Conservation (phyloP, 768 basidiomycete species). For the Kwoniella mangroviensis region DNA sequence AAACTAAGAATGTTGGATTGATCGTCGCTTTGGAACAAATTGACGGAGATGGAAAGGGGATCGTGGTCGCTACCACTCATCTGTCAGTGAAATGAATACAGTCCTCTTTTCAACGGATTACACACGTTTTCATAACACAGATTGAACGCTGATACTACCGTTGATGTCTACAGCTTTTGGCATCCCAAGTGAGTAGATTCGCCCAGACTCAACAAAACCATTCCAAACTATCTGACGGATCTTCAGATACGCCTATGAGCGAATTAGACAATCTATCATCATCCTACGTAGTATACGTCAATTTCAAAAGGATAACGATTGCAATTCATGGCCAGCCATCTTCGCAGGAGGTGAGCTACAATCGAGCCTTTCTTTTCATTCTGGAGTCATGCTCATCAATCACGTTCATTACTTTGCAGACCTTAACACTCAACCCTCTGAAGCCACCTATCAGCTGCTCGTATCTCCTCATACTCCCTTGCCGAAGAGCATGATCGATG, state of each 20-base stretch:
- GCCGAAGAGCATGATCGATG: conserved; percentile 64
- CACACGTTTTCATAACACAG: background rate
- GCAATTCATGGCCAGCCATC: conserved; percentile 73
- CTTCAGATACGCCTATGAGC: conserved; percentile 76
- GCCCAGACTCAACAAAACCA: background rate
- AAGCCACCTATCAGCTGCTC: conserved; percentile 79
- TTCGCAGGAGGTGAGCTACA: conserved; percentile 74
- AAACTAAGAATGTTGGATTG: conserved; percentile 71
- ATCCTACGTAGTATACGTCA: conserved; percentile 68
- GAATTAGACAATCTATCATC: conserved; percentile 76
- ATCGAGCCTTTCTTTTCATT: background rate
- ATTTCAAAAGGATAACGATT: conserved; percentile 63
- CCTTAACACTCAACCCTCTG: conserved; percentile 85
- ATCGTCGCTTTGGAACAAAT: conserved; percentile 69
- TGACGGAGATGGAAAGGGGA: conserved; percentile 61
- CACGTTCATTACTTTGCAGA: conserved; percentile 62
- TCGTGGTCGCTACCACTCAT: conserved; percentile 86
- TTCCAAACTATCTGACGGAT: background rate
- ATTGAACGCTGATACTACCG: background rate
- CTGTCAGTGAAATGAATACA: conserved; percentile 56
- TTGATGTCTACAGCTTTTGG: conserved; percentile 68
- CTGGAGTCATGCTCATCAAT: background rate
- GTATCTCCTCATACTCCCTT: conserved; percentile 64
- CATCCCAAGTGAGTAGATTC: conserved; percentile 72
- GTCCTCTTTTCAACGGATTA: background rate